A percentile compares a stretch with the other conserved stretches of the same genome.
These are phyloP conservation scores for Colletotrichum incanum DNA, from an alignment of 2,329 filamentous ascomycete species.

Conservation along the genomic window DNA sequence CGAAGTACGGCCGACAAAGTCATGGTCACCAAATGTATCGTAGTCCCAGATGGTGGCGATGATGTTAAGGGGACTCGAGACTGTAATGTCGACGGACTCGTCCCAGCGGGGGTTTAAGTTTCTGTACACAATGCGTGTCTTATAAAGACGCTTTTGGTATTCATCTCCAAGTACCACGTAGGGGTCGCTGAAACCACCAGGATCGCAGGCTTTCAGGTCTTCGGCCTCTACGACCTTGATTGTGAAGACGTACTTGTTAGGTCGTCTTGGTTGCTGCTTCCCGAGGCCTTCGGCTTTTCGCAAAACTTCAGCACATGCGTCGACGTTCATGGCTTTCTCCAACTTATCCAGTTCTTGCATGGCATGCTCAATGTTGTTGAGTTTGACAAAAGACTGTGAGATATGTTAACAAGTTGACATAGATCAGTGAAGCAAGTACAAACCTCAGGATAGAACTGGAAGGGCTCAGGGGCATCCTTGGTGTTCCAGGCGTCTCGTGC, in stretches of 20 bases:
- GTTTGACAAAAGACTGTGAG: slow-evolving; percentile 89
- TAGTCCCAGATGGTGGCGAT: slow-evolving; percentile 99
- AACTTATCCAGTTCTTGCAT: slow-evolving; percentile 93
- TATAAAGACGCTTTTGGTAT: slow-evolving; percentile 95
- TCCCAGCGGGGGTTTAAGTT: slow-evolving; percentile 97
- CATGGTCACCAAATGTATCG: slow-evolving; percentile 96
- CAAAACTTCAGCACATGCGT: slow-evolving; percentile 88
- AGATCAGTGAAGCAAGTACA: slow-evolving; percentile 48
- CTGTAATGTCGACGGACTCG: slow-evolving; percentile 96
- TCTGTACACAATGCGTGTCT: slow-evolving; percentile 92
- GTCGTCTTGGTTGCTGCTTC: slow-evolving; percentile 74
- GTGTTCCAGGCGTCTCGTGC: slow-evolving; percentile 94
- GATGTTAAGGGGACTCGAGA: slow-evolving; percentile 90
- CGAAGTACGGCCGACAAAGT: slow-evolving; percentile 96
- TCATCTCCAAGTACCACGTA: slow-evolving; percentile 98
- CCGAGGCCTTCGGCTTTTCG: slow-evolving; percentile 80
- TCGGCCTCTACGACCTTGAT: slow-evolving; percentile 99
- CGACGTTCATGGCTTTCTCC: slow-evolving; percentile 91
- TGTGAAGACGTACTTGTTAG: slow-evolving; percentile 95
- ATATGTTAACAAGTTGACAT: slow-evolving; percentile 1
- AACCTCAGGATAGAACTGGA: slow-evolving; percentile 95
- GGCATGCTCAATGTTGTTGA: slow-evolving; percentile 97
- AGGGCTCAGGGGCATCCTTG: slow-evolving; percentile 95
- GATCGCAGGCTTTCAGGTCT: slow-evolving; percentile 97
- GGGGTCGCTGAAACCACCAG: slow-evolving; percentile 93